Percentiles rank a stretch among this genome's conserved stretches.
phyloP scores from a whole-genome alignment of 768 basidiomycete genomes.

The Lepiota venenata region DNA sequence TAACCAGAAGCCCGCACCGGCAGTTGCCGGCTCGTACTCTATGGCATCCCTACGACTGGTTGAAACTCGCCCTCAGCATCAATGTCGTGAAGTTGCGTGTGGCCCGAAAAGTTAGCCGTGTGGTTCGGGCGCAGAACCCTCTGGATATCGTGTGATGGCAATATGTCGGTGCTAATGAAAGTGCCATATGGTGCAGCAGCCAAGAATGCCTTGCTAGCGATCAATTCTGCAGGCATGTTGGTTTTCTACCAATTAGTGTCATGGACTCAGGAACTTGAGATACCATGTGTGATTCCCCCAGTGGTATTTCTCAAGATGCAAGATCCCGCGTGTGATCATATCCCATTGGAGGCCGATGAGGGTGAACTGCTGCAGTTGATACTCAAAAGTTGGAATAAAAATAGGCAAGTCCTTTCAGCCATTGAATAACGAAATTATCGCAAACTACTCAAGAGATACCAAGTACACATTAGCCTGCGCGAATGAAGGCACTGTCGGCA shows the following conservation, averaged over 20 bases:
- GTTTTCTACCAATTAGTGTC: background rate
- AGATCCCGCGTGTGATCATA: background rate
- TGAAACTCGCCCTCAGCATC: too few relatives aligned
- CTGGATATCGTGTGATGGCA: background rate
- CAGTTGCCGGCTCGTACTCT: too few relatives aligned
- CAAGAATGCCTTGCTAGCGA: background rate
- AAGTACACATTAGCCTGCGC: too few relatives aligned
- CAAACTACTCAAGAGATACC: too few relatives aligned
- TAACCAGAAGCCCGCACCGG: too few relatives aligned
- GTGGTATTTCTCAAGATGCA: background rate
- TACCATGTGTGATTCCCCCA: background rate
- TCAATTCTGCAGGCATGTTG: background rate
- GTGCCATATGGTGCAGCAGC: background rate
- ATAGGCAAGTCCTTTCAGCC: too few relatives aligned
- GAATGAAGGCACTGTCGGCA: too few relatives aligned
- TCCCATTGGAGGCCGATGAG: background rate
- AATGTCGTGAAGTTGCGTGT: background rate
- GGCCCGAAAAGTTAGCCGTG: background rate
- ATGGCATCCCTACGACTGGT: too few relatives aligned
- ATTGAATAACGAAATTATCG: too few relatives aligned
- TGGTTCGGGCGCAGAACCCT: background rate
- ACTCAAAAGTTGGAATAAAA: too few relatives aligned
- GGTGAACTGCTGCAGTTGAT: too few relatives aligned
- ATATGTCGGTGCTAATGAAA: background rate
- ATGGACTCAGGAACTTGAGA: background rate